Conservation (phyloP, 148 eudicot species). For the Nepenthes gracilis region DNA sequence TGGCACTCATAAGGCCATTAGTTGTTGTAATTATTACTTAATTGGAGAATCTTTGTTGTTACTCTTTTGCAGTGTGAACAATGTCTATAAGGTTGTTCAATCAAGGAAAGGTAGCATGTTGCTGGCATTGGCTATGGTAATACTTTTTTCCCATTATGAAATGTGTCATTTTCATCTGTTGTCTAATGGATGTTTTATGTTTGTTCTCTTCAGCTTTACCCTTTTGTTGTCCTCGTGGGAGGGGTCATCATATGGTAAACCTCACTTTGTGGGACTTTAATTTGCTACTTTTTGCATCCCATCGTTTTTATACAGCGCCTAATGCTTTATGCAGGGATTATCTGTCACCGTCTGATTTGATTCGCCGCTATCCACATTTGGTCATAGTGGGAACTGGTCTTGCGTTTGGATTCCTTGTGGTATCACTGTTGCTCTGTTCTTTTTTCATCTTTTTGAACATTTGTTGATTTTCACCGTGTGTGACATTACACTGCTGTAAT, state of each 20-base stretch:
- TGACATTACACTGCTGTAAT: no score
- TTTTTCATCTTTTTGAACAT: no score
- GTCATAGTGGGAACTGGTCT: constrained; percentile 80
- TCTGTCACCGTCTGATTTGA: constrained; percentile 61
- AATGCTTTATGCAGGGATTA: constrained; percentile 55
- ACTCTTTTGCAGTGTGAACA: constrained; percentile 49
- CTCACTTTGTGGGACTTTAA: background rate
- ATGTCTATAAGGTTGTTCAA: constrained; percentile 60
- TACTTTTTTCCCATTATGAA: background rate
- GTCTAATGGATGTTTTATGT: constrained; percentile 3
- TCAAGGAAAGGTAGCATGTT: constrained; percentile 81
- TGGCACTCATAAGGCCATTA: no score
- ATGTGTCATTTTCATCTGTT: background rate
- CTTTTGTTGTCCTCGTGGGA: constrained; percentile 63
- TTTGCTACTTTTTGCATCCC: constrained; percentile 1
- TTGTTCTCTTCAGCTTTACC: constrained; percentile 54
- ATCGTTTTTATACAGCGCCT: background rate
- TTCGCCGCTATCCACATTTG: constrained; percentile 66
- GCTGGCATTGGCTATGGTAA: constrained; percentile 91
- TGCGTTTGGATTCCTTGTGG: constrained; percentile 96
- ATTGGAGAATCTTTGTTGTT: background rate
- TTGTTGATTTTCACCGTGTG: no score
- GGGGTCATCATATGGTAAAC: constrained; percentile 72
- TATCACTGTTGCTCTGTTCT: constrained; percentile 6
- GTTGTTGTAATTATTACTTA: no score